Conservation (phyloP, 2,329 filamentous ascomycete genomes). For the Pleurostoma richardsiae region DNA sequence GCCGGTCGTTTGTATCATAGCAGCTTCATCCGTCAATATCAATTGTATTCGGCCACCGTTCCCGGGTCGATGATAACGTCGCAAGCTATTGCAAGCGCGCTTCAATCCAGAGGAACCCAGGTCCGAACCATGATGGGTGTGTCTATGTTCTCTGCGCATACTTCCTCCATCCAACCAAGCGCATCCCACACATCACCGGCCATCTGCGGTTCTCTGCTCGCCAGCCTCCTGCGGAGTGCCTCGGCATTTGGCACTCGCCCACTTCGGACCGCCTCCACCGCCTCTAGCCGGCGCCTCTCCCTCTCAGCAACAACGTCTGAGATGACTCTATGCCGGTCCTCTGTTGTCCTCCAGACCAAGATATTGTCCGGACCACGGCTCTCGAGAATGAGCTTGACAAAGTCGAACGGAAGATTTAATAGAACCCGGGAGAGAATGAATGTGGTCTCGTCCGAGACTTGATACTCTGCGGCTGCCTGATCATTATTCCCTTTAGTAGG, state of each 20-base stretch:
- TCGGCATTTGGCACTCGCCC: slow-evolving; percentile 28
- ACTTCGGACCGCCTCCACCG: slow-evolving; percentile 32
- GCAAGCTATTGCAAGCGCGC: no score
- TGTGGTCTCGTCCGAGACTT: slow-evolving; percentile 25
- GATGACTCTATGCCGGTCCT: slow-evolving; percentile 43
- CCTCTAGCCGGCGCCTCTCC: slow-evolving; percentile 47
- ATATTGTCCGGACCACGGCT: slow-evolving; percentile 48
- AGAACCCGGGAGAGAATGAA: slow-evolving; percentile 60
- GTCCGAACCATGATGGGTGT: slow-evolving; percentile 36
- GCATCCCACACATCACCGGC: slow-evolving; percentile 38
- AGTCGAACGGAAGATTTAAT: slow-evolving; percentile 63
- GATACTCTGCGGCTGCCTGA: slow-evolving; percentile 29
- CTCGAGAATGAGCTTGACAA: slow-evolving; percentile 62
- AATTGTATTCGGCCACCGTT: no score
- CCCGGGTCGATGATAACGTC: no score
- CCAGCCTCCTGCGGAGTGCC: slow-evolving; percentile 28
- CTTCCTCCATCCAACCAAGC: slow-evolving; percentile 45
- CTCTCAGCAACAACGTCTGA: slow-evolving; percentile 49
- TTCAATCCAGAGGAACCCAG: slow-evolving; percentile 31
- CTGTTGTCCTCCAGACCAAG: slow-evolving; percentile 43
- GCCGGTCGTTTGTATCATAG: no score
- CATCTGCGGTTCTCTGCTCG: slow-evolving; percentile 27
- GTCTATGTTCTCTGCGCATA: slow-evolving; percentile 30
- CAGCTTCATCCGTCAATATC: no score
- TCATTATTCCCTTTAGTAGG: slow-evolving; percentile 18